Conservation (phyloP, 345 rosid genomes). For the Moricandia moricandioides region DNA sequence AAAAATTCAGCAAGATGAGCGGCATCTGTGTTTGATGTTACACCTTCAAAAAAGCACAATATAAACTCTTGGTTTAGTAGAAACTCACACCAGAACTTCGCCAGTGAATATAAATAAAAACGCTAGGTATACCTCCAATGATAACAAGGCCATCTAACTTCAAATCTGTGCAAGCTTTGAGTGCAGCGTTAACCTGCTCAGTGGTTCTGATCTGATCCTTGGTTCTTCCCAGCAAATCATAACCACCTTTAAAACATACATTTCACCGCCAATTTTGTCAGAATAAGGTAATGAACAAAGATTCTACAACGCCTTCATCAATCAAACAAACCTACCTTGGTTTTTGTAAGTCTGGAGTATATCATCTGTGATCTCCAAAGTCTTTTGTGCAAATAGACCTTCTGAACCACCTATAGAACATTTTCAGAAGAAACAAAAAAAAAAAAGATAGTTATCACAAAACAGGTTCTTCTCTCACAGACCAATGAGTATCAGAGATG, state of each 20-base stretch:
- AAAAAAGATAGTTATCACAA: too few species aligned
- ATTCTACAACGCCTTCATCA: conserved; percentile 13
- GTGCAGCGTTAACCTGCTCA: conserved; percentile 90
- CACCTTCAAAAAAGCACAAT: conserved; percentile 53
- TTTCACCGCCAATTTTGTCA: conserved; percentile 17
- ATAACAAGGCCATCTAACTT: conserved; percentile 95
- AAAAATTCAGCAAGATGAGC: conserved; percentile 98
- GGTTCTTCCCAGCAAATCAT: conserved; percentile 94
- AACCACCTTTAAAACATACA: conserved; percentile 62
- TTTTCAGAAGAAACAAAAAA: too few species aligned
- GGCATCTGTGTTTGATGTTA: conserved; percentile 94
- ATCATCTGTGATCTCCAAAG: conserved; percentile 80
- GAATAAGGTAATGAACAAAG: conserved; percentile 9
- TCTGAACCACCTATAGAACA: conserved; percentile 99
- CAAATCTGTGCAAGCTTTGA: conserved; percentile 74
- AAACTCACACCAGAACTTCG: not conserved
- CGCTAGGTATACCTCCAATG: conserved; percentile 68
- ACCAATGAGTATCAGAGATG: conserved; percentile 1
- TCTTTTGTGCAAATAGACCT: conserved; percentile 94
- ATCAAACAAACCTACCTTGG: conserved; percentile 59
- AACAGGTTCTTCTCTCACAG: too few species aligned
- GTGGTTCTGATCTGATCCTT: conserved; percentile 95
- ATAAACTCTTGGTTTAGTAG: conserved; percentile 10
- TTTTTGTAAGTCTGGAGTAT: conserved; percentile 81
- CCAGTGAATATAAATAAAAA: not conserved